Evolutionary conservation across 495 filamentous ascomycete genomes (phyloP), one percentile per base, ranked within the genome.

Genomic region (Sabuloglossum arenarium): DNA sequence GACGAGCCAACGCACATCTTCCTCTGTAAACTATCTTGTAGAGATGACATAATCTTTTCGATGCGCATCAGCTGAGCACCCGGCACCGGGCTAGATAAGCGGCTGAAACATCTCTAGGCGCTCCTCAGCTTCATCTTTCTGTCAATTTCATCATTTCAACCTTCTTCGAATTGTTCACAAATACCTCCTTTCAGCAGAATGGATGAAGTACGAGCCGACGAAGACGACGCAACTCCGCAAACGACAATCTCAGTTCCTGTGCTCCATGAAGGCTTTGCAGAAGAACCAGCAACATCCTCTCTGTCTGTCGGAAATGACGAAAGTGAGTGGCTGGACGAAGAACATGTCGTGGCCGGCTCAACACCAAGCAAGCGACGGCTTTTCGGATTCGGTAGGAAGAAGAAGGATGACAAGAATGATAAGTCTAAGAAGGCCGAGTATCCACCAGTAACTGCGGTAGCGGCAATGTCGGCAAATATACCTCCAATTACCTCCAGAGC

Each of bases 291-390:
- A 24, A 14, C 21, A 3, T 10, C 45, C 19, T 27, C 45, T 27
- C 12, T 47, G 19, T 19, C 47, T 51, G 47, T 5, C 16, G 25
- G 25, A 6, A 16, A 49, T 8, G 24, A 23, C 16, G 28, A 14
- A 1, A 30, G 47, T 29, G 47, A 51, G 16, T 29, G 47, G 24
- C 23, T 8, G 28, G 28, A 6, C 3, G 39, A 51, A 28, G 30
- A 55, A 19, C 25, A 5, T 12, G 21, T 1, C n/a, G 6, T 14
- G 52, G 16, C 30, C 14, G 28, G 30, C 1, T 30, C 52, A 14
- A 3, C 25, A 19, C 23, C 28, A 10, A 23, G 31, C 59, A 59
- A 59, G 53, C 50, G 57, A 11, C 34, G 59, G 31, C 53, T 59
- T 21, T 58, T 60, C 27, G 56, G 59, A 34, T 56, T 61, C 4